Base-by-base conservation (phyloP, 225 moss, liverwort and hornwort genomes). In the Marchantia polymorpha region DNA sequence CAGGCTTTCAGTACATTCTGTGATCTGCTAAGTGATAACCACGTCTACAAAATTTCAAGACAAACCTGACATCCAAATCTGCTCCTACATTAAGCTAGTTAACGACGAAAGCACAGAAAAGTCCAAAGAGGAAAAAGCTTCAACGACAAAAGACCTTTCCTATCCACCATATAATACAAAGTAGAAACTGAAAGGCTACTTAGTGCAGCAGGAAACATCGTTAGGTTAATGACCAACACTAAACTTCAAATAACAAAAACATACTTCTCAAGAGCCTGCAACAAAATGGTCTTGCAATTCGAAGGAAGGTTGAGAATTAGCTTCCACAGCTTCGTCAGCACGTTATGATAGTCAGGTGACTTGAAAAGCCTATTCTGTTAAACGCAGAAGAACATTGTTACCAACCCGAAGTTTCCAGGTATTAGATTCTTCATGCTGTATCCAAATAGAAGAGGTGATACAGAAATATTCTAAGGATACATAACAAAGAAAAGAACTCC, bases 361-460 rank as follows among this genome's bases (percentile, higher is more conserved):
- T 81, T 83, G 74, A 88, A 88, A 16, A 88, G 81, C 81, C 80
- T 88, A 82, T 88, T 88, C 87, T 87, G 87, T 72, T 69, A 78
- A 69, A 73, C 73, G 27, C 20, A 65, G 65, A 31, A 73, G 22
- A 10, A 82, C 29, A 81, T n/a, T 55, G 79, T 69, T 79, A 79
- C 55, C 17, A 49, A 79, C 46, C 78, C 0, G 71, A 49, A 74
- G 20, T 23, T 78, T 25, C 22, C 19, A 16, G 11, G 46, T 13
- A 9, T 22, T 31, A 58, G 19, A 75, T 19, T 56, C 16, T 59
- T 31, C 46, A 12, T 8, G 52, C 14, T 54, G 0, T n/a, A n/a
- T n/a, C n/a, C n/a, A n/a, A n/a, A n/a, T n/a, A n/a, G n/a, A n/a
- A n/a, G n/a, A n/a, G n/a, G n/a, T n/a, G n/a, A n/a, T n/a, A n/a